These are phyloP conservation scores for Aspergillus hortae DNA, from an alignment of 2,329 filamentous ascomycete genomes.

Conservation along the genomic window DNA sequence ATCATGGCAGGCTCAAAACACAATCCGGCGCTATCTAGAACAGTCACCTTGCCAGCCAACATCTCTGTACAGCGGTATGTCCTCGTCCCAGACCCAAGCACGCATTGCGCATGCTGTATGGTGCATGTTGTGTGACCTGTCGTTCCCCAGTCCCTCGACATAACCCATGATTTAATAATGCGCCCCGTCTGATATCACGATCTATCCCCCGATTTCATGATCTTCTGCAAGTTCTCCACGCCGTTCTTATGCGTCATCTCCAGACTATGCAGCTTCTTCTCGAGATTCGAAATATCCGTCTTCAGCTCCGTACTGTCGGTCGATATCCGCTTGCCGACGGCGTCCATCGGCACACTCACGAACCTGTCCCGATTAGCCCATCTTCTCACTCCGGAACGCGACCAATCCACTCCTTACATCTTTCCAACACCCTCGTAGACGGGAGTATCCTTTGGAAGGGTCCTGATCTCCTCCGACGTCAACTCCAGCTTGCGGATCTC, in stretches of 20 bases:
- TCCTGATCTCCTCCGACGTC: constrained; percentile 77
- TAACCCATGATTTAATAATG: not conserved
- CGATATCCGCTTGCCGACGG: constrained; percentile 72
- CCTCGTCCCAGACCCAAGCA: not conserved
- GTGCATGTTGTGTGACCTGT: not conserved
- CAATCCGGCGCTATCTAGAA: not conserved
- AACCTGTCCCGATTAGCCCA: constrained; percentile 61
- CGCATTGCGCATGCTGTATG: not conserved
- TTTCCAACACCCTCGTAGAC: constrained; percentile 96
- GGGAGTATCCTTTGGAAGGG: constrained; percentile 69
- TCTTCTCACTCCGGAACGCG: not conserved
- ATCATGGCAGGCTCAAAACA: constrained; percentile 1
- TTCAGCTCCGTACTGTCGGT: constrained; percentile 72
- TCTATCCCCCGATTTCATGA: constrained; percentile 60
- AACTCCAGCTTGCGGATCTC: constrained; percentile 86
- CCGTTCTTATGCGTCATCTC: constrained; percentile 96
- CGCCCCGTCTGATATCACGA: constrained; percentile 16
- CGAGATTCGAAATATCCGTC: constrained; percentile 72
- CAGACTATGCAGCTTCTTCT: constrained; percentile 87
- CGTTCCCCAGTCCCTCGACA: not conserved
- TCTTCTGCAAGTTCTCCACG: constrained; percentile 83
- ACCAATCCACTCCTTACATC: constrained; percentile 62
- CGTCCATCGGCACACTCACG: constrained; percentile 68
- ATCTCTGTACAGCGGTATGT: not conserved
- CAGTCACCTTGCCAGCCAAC: not conserved